A percentile compares a stretch with the other conserved stretches of the same genome.
Evolutionary conservation across 108 stramenopile species (phyloP).

Genomic region (Cylindrotheca closterium): DNA sequence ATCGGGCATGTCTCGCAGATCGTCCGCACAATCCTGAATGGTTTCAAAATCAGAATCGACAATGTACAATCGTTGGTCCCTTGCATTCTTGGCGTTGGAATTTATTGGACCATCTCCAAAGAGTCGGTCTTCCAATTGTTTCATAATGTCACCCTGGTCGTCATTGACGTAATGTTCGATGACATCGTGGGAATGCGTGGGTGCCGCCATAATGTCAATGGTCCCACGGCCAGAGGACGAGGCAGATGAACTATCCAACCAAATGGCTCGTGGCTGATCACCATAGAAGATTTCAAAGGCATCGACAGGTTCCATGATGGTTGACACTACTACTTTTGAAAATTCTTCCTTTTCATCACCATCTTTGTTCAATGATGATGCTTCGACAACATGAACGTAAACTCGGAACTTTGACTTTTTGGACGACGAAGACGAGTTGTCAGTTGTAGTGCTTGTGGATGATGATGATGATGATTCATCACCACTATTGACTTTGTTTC

Average conservation of each 20-base stretch:
- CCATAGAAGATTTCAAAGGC: slow-evolving; percentile 27
- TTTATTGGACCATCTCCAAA: slow-evolving; percentile 2
- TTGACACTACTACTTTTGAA: not conserved
- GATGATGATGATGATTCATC: not conserved
- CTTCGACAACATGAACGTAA: not conserved
- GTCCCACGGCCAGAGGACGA: slow-evolving; percentile 22
- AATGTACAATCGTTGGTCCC: not conserved
- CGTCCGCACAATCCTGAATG: not conserved
- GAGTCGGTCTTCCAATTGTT: slow-evolving; percentile 22
- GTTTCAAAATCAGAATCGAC: not conserved
- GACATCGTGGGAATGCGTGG: slow-evolving; percentile 8
- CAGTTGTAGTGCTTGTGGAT: not conserved
- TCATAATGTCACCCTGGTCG: slow-evolving; percentile 22
- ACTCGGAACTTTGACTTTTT: not conserved
- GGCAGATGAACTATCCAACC: slow-evolving; percentile 60
- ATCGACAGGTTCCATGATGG: slow-evolving; percentile 10
- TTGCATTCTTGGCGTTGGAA: not conserved
- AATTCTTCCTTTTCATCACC: too few species aligned
- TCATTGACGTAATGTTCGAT: slow-evolving; percentile 29
- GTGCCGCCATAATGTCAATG: slow-evolving; percentile 32
- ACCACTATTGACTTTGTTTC: not conserved
- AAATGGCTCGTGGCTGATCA: slow-evolving; percentile 47
- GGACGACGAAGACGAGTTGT: not conserved
- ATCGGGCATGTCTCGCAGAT: too few species aligned
- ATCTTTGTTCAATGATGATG: too few species aligned